Evolutionary conservation across 2,329 filamentous ascomycete genomes (phyloP).

Genomic region (Sclerotinia borealis): DNA sequence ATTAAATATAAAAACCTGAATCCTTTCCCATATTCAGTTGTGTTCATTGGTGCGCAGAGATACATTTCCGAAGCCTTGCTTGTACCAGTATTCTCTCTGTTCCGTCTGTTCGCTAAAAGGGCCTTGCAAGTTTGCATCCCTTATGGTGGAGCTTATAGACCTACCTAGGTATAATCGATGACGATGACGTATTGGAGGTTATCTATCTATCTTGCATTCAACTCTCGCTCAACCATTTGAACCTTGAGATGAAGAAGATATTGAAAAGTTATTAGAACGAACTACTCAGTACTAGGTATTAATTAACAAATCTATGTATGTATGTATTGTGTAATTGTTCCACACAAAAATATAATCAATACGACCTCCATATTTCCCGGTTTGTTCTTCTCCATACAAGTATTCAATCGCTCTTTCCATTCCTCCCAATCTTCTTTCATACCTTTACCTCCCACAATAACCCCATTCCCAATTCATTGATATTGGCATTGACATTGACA

Average conservation of each 20-base stretch:
- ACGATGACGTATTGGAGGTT: background rate
- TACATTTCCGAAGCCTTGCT: background rate
- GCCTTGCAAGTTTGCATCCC: background rate
- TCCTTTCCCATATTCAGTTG: background rate
- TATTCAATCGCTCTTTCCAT: background rate
- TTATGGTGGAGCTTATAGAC: background rate
- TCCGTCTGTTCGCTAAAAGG: background rate
- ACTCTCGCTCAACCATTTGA: background rate
- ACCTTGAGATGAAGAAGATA: background rate
- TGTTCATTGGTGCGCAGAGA: background rate
- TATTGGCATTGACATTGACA: background rate
- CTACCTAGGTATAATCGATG: no score
- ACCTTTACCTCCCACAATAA: background rate
- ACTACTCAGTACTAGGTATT: background rate
- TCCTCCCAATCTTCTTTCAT: no score
- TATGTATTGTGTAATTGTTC: background rate
- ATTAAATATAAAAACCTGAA: background rate
- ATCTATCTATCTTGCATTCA: background rate
- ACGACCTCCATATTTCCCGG: background rate
- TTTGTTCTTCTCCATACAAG: background rate
- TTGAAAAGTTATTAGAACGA: background rate
- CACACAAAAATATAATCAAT: background rate
- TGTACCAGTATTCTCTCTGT: no score
- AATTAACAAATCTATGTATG: background rate
- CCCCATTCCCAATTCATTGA: background rate